Evolutionary conservation across 2,329 filamentous ascomycete species (phyloP).

Genomic region (Paradendryphiella salina): DNA sequence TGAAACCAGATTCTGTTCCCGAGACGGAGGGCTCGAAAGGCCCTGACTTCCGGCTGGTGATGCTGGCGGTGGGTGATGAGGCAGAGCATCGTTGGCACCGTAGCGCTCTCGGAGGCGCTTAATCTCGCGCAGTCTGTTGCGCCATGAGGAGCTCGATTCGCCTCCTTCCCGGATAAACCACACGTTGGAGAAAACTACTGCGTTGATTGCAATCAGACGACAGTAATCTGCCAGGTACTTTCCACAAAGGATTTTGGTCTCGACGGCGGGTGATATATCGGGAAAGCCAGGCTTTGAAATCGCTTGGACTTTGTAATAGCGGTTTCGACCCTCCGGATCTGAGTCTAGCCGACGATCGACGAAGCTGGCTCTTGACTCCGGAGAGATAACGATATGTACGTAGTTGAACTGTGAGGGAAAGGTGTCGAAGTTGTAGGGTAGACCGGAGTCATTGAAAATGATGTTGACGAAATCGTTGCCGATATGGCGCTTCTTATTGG

Average conservation of each 20-base stretch:
- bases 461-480: constrained; percentile 99
- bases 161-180: constrained; percentile 77
- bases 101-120: constrained; percentile 72
- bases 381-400: constrained; percentile 94
- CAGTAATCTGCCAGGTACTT: constrained; percentile 83
- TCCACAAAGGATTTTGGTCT: constrained; percentile 85
- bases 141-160: constrained; percentile 88
- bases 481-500: constrained; percentile 89
- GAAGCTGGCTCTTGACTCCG: constrained; percentile 78
- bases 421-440: constrained; percentile 84
- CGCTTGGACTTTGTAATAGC: constrained; percentile 87
- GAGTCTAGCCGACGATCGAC: constrained; percentile 57
- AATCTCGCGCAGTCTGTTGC: constrained; percentile 82
- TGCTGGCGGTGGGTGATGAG: constrained; percentile 23
- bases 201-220: constrained; percentile 85
- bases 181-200: constrained; percentile 90
- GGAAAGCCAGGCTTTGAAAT: constrained; percentile 88
- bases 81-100: constrained; percentile 21
- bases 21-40: constrained; percentile 34
- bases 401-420: constrained; percentile 96
- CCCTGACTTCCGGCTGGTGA: constrained; percentile 27
- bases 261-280: constrained; percentile 84
- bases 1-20: constrained; percentile 34
- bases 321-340: constrained; percentile 48
- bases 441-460: constrained; percentile 95